Percentiles rank a stretch among this genome's conserved stretches.
These are phyloP conservation scores for Trypanosoma cruzi DNA, from an alignment of 208 protist species.

Conservation along the genomic window DNA sequence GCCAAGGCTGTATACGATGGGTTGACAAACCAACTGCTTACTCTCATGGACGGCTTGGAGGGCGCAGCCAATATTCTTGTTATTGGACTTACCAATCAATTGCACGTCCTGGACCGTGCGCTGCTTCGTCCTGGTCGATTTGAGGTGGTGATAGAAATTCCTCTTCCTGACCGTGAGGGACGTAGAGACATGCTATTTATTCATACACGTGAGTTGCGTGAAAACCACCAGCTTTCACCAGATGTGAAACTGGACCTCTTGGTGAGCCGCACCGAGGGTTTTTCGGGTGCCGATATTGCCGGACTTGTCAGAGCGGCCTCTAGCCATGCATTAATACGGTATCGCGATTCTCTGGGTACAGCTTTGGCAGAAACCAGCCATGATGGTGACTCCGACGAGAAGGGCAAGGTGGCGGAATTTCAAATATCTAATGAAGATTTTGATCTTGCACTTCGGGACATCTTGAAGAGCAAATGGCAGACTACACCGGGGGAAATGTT, in stretches of 20 bases:
- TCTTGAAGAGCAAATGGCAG: conserved; percentile 17
- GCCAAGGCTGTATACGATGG: conserved; percentile 96
- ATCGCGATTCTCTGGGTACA: conserved; percentile 29
- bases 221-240: conserved; percentile 72
- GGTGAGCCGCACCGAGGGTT: conserved; percentile 96
- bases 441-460: conserved; percentile 19
- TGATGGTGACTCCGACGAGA: background rate
- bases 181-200: conserved; percentile 92
- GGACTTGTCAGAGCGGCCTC: conserved; percentile 76
- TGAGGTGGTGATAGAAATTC: conserved; percentile 93
- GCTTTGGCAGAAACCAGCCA: background rate
- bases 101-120: conserved; percentile 89
- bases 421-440: conserved; percentile 25
- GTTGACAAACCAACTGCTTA: conserved; percentile 98
- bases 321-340: conserved; percentile 81
- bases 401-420: background rate
- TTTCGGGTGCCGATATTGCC: conserved; percentile 96
- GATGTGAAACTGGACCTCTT: conserved; percentile 94
- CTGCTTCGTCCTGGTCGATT: conserved; percentile 94
- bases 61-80: conserved; percentile 92
- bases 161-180: conserved; percentile 76
- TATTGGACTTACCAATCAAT: conserved; percentile 94
- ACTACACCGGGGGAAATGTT: background rate
- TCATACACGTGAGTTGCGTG: conserved; percentile 88
- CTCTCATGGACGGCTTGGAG: conserved; percentile 94